A percentile compares a stretch with the other conserved stretches of the same genome.
Conservation (phyloP, 106 monocot genomes). For the Vanilla planifolia region DNA sequence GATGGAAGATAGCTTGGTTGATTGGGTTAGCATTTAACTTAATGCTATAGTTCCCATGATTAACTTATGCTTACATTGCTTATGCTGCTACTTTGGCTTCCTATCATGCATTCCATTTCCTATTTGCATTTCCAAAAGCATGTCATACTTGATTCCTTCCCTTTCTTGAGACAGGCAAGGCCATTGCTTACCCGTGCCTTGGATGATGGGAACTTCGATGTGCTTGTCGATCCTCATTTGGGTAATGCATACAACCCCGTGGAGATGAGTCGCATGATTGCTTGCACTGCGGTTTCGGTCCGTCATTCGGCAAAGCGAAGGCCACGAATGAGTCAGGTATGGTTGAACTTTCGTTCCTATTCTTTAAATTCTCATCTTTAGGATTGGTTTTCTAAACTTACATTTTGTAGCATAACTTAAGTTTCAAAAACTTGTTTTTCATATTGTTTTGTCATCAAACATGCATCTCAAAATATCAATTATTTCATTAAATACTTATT, state of each 20-base stretch:
- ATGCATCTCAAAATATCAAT: too few species aligned
- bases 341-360: neutral
- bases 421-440: too few species aligned
- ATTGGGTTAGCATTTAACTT: conserved; percentile 31
- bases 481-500: too few species aligned
- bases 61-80: neutral
- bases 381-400: too few species aligned
- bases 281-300: conserved; percentile 37
- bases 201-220: conserved; percentile 33
- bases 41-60: neutral
- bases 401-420: too few species aligned
- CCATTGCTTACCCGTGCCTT: conserved; percentile 32
- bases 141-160: neutral
- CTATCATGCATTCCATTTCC: neutral
- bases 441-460: too few species aligned
- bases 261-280: conserved; percentile 41
- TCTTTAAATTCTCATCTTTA: too few species aligned
- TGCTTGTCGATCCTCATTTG: conserved; percentile 28
- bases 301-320: conserved; percentile 42
- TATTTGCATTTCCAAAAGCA: too few species aligned
- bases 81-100: neutral
- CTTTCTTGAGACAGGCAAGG: conserved; percentile 35
- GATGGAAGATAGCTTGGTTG: conserved; percentile 60
- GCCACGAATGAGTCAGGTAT: conserved; percentile 53
- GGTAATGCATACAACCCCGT: conserved; percentile 27